Evolutionary conservation across 768 basidiomycete species (phyloP), one percentile per base, ranked within the genome.

Genomic region (Suillus bovinus): DNA sequence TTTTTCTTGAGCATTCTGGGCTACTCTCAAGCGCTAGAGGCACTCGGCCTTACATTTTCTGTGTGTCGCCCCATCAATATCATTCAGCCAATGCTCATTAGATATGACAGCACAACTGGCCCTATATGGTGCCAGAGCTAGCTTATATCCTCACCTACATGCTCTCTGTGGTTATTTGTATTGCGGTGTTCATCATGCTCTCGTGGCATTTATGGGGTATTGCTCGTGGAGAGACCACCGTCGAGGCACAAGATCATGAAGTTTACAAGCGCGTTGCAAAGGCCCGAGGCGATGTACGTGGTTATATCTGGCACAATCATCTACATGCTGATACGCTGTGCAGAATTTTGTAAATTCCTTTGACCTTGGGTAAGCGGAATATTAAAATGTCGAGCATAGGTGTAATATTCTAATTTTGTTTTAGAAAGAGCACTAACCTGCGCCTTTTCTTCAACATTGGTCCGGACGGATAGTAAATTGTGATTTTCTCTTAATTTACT

Each of bases 281-380:
- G 61, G 75, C 79, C 11, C 79, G 94, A 29, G 87, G 87, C 46
- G 85, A 92, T 76, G 91, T 90, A 62, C 39, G 84, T 74, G 5
- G 24, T 31, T 55, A n/a, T 50, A 13, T 42, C 33, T 29, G 42
- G 10, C n/a, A 38, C 47, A 17, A 58, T 36, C 20, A 38, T 47
- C 31, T 17, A 14, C 27, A 58, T 61, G 6, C 44, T 41, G 49
- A 14, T 64, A 50, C 39, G 49, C 27, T 34, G 31, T 64, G 14
- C 42, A 93, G 91, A 79, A 78, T 1, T 99, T 95, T 69, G 81
- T 93, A 13, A 98, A 98, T 69, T 94, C 91, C 2, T 99, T 94
- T 71, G 92, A 99, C 72, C 78, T 96, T 5, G 96, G 95, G 84
- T 89, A 71, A 46, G 81, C 70, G 31, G 13, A 59, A 61, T 8